Conservation (phyloP, 2,329 filamentous ascomycete species). For the Aspergillus carbonarius region DNA sequence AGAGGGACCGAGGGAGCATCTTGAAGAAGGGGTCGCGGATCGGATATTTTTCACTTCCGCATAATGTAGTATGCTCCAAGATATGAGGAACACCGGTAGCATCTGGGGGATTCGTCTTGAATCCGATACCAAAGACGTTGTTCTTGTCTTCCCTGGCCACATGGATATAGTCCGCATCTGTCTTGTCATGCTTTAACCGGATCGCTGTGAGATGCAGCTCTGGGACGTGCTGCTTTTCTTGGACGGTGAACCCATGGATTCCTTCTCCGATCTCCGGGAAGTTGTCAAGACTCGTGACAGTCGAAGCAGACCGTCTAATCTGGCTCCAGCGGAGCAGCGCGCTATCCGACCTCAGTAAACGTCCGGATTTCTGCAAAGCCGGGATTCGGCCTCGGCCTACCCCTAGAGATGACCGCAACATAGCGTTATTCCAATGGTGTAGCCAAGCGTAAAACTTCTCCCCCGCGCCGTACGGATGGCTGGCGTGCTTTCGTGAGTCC, state of each 20-base stretch:
- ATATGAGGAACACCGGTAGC: conserved; percentile 97
- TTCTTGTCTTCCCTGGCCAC: conserved; percentile 94
- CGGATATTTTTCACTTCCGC: conserved; percentile 94
- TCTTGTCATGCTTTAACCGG: conserved; percentile 90
- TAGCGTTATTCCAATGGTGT: too few species aligned
- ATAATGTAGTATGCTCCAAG: conserved; percentile 93
- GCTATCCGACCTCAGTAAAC: conserved; percentile 19
- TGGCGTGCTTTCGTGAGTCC: not conserved
- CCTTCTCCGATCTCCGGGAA: conserved; percentile 79
- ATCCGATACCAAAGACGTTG: conserved; percentile 99
- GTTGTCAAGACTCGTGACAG: conserved; percentile 72
- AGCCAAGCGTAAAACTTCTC: not conserved
- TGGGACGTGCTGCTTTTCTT: conserved; percentile 85
- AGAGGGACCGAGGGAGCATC: conserved; percentile 97
- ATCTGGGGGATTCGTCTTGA: conserved; percentile 98
- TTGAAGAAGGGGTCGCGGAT: conserved; percentile 99
- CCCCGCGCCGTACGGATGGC: not conserved
- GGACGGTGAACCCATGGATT: conserved; percentile 89
- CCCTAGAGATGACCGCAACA: too few species aligned
- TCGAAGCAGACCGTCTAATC: conserved; percentile 43
- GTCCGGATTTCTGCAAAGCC: conserved; percentile 22
- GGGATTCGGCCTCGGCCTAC: conserved; percentile 24
- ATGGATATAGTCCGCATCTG: conserved; percentile 92
- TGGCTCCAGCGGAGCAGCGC: conserved; percentile 19
- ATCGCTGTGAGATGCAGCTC: conserved; percentile 91